These are phyloP conservation scores for Raffaelea arxii DNA, from an alignment of 2,329 filamentous ascomycete species.

Conservation along the genomic window DNA sequence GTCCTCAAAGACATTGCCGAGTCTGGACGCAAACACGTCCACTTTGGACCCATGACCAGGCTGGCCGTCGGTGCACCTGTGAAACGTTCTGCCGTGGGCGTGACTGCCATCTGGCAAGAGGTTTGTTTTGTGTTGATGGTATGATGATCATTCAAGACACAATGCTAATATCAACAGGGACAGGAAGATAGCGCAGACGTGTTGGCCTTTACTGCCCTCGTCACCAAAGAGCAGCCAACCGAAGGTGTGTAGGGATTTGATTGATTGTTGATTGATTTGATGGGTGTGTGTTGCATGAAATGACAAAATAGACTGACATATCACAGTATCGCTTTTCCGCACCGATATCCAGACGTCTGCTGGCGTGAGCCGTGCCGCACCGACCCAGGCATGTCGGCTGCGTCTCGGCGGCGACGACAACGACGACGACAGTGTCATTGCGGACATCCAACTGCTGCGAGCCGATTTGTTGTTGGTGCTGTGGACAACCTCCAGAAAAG, in stretches of 20 bases:
- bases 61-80: conserved; percentile 33
- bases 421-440: conserved; percentile 29
- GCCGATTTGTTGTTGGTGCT: conserved; percentile 52
- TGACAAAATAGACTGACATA: background rate
- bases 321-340: conserved; percentile 47
- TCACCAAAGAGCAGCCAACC: conserved; percentile 18
- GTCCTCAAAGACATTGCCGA: conserved; percentile 61
- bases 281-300: no score
- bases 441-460: conserved; percentile 60
- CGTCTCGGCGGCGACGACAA: conserved; percentile 27
- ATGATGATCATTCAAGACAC: no score
- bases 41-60: conserved; percentile 48
- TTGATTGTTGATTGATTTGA: no score
- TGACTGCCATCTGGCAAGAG: conserved; percentile 30
- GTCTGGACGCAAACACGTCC: conserved; percentile 57
- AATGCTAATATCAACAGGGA: no score
- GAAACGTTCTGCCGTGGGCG: conserved; percentile 46
- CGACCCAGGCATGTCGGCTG: conserved; percentile 29
- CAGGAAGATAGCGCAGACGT: conserved; percentile 24
- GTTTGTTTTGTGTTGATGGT: conserved; percentile 16
- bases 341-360: conserved; percentile 42
- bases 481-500: conserved; percentile 27
- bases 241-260: conserved; percentile 28
- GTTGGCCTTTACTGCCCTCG: conserved; percentile 23
- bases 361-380: conserved; percentile 42